A percentile compares a stretch with the other conserved stretches of the same genome.
These are phyloP conservation scores for Massospora cicadina DNA, from an alignment of 371 early-diverging fungal genomes.

Conservation along the genomic window DNA sequence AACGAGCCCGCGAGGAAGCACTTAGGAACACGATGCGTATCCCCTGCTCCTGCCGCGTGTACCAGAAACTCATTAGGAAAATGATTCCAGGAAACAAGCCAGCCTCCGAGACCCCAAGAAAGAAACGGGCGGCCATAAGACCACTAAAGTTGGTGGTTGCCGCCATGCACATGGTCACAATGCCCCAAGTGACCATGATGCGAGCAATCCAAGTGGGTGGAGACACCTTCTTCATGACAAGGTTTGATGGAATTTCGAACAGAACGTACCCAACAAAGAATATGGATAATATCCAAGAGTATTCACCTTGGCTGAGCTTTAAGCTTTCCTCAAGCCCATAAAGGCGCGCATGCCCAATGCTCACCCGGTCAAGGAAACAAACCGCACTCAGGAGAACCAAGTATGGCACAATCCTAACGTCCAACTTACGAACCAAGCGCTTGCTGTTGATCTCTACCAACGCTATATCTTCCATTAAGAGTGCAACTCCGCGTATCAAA, in stretches of 20 bases:
- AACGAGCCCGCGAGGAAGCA: conserved; percentile 48
- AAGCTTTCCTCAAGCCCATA: conserved; percentile 28
- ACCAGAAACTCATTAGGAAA: conserved; percentile 57
- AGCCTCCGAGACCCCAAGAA: conserved; percentile 26
- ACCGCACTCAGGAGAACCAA: conserved; percentile 49
- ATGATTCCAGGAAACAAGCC: conserved; percentile 52
- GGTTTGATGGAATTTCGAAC: conserved; percentile 23
- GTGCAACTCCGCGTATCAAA: too few species aligned
- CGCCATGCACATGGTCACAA: conserved; percentile 35
- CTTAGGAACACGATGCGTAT: conserved; percentile 50
- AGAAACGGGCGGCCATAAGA: conserved; percentile 34
- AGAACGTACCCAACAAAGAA: conserved; percentile 56
- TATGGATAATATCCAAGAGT: conserved; percentile 40
- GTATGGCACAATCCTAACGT: conserved; percentile 43
- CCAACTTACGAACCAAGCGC: conserved; percentile 39
- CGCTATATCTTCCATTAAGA: too few species aligned
- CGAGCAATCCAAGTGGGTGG: conserved; percentile 12
- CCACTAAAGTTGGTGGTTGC: conserved; percentile 23
- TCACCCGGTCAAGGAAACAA: conserved; percentile 54
- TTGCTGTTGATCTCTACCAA: background rate
- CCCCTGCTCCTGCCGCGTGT: conserved; percentile 48
- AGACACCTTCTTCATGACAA: conserved; percentile 9
- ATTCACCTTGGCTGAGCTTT: conserved; percentile 22
- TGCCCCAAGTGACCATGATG: conserved; percentile 42
- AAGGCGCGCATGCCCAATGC: conserved; percentile 28